Conservation (phyloP, 2,329 filamentous ascomycete species). For the Aspergillus sp. region DNA sequence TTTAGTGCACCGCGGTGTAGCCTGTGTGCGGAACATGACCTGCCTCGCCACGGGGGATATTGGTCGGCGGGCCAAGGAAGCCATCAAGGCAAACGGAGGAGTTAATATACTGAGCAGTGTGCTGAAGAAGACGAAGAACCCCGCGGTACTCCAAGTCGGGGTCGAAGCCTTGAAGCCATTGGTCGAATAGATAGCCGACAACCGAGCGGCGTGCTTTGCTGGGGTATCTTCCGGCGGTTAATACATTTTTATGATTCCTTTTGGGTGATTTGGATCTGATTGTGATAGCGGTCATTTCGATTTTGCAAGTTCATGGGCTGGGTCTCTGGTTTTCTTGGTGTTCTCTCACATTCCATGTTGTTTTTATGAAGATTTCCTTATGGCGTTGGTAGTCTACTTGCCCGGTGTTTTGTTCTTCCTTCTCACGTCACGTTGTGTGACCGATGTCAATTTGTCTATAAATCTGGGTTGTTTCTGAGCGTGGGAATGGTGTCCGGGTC, state of each 20-base stretch:
- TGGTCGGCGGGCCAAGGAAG: slow-evolving; percentile 62
- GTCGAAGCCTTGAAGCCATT: slow-evolving; percentile 73
- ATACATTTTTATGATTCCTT: slow-evolving; percentile 14
- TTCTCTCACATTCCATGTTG: neutral
- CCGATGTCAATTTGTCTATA: neutral
- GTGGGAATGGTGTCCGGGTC: slow-evolving; percentile 6
- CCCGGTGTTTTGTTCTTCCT: neutral
- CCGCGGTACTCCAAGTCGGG: slow-evolving; percentile 69
- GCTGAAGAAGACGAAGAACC: slow-evolving; percentile 67
- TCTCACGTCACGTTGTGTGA: neutral
- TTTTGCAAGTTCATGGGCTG: neutral
- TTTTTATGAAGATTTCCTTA: neutral
- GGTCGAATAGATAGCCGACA: slow-evolving; percentile 42
- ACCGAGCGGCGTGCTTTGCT: slow-evolving; percentile 8
- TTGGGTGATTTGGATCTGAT: slow-evolving; percentile 16
- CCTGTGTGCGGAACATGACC: slow-evolving; percentile 73
- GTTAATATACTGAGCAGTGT: slow-evolving; percentile 69
- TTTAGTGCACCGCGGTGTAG: slow-evolving; percentile 66
- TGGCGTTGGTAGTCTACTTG: slow-evolving; percentile 1
- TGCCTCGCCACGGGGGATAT: slow-evolving; percentile 63
- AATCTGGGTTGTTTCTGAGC: slow-evolving; percentile 7
- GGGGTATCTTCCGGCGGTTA: slow-evolving; percentile 8
- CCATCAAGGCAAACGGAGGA: slow-evolving; percentile 63
- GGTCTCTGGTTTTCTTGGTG: neutral
- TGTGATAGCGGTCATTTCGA: slow-evolving; percentile 8